phyloP scores from a whole-genome alignment of 176 grass and related monocot species.

The Elaeis guineensis region DNA sequence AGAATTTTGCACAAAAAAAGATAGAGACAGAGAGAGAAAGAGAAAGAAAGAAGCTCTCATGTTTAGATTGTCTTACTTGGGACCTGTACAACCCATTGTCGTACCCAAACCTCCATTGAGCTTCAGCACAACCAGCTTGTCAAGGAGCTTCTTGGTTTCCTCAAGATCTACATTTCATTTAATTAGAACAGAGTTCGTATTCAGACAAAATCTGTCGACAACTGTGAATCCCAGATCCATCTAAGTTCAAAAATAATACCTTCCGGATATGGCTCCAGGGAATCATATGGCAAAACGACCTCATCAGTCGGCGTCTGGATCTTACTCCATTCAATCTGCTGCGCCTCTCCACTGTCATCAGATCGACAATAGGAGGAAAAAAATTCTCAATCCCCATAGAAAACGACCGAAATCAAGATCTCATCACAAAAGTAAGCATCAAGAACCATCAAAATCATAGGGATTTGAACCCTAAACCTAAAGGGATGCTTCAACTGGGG shows the following conservation, averaged over 20 bases:
- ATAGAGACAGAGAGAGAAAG: no score
- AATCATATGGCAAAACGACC: conserved; percentile 82
- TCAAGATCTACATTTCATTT: conserved; percentile 38
- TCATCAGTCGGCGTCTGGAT: conserved; percentile 96
- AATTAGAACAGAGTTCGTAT: no score
- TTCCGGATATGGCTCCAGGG: conserved; percentile 47
- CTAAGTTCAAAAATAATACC: conserved; percentile 27
- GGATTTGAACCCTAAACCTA: not conserved
- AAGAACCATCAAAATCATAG: not conserved
- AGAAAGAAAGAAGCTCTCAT: no score
- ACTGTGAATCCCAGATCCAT: conserved; percentile 6
- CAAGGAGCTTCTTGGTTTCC: conserved; percentile 64
- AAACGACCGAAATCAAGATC: not conserved
- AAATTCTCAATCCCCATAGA: not conserved
- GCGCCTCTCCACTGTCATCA: conserved; percentile 53
- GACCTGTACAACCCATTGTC: conserved; percentile 90
- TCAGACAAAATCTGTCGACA: no score
- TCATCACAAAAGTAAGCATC: not conserved
- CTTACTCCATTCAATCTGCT: conserved; percentile 97
- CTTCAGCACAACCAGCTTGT: conserved; percentile 94
- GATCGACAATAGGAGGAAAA: conserved; percentile 4
- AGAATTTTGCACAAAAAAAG: no score
- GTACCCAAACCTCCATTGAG: conserved; percentile 89
- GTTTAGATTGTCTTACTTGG: conserved; percentile 46
- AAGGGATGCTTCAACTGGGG: no score